Percentiles rank a stretch among this genome's conserved stretches.
Evolutionary conservation across 345 rosid genomes (phyloP).

Genomic region (Iberis pinnata): DNA sequence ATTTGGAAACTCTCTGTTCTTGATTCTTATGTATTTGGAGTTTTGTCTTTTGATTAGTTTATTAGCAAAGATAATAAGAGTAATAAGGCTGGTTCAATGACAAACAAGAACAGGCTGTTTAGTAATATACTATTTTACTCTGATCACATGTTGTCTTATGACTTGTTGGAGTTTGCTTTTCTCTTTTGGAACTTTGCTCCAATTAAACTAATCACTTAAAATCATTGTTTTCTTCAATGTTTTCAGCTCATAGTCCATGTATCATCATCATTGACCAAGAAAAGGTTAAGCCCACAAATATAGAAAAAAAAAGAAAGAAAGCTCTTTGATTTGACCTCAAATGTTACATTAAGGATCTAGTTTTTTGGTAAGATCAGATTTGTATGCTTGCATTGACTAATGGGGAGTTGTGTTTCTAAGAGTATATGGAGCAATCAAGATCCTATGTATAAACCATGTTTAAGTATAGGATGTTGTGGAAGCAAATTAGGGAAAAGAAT

Average conservation of each 20-base stretch:
- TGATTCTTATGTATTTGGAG: conserved; percentile 7
- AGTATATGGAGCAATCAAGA: conserved; percentile 77
- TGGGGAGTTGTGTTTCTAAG: conserved; percentile 90
- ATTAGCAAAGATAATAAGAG: conserved; percentile 1
- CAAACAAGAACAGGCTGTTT: conserved; percentile 45
- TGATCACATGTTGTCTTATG: conserved; percentile 56
- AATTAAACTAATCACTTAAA: conserved; percentile 41
- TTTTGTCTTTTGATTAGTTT: conserved; percentile 17
- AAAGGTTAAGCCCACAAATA: conserved; percentile 29
- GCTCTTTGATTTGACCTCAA: conserved; percentile 41
- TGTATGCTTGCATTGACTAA: conserved; percentile 37
- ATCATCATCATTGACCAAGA: conserved; percentile 49
- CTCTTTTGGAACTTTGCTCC: conserved; percentile 27
- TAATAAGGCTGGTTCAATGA: conserved; percentile 27
- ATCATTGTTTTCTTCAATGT: conserved; percentile 37
- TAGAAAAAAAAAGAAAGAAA: conserved; percentile 5
- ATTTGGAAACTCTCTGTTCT: conserved; percentile 18
- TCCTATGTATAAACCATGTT: conserved; percentile 42
- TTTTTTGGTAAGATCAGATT: conserved; percentile 34
- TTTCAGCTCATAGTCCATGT: conserved; percentile 40
- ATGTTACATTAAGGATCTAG: conserved; percentile 41
- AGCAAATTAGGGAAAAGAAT: conserved; percentile 63
- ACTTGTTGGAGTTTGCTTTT: conserved; percentile 39
- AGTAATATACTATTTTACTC: conserved; percentile 36
- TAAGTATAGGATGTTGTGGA: conserved; percentile 58